phyloP scores from a whole-genome alignment of 23 red algal species.

The Cyanidiococcus yangmingshanensis region DNA sequence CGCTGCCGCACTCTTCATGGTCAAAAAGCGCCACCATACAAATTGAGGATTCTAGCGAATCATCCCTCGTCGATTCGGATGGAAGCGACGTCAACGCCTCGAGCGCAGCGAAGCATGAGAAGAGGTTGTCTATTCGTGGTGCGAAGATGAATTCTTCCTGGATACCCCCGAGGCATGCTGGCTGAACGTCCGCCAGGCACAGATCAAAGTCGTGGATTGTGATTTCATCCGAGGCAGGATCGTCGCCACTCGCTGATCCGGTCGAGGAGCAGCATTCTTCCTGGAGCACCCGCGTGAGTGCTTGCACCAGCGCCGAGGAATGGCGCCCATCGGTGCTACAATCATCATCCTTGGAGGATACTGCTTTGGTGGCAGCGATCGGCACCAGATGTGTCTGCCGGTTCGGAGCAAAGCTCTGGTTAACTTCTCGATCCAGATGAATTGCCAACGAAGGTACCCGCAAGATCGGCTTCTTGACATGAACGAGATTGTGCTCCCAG shows the following conservation, averaged over 20 bases:
- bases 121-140: slow-evolving; percentile 58
- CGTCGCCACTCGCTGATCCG: neutral
- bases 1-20: slow-evolving; percentile 72
- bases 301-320: slow-evolving; percentile 28
- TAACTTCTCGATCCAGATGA: slow-evolving; percentile 56
- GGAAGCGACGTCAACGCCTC: slow-evolving; percentile 25
- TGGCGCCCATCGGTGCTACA: slow-evolving; percentile 26
- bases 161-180: slow-evolving; percentile 44
- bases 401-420: slow-evolving; percentile 59
- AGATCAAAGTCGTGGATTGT: slow-evolving; percentile 57
- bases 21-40: slow-evolving; percentile 62
- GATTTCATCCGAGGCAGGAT: slow-evolving; percentile 5
- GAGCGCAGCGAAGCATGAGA: slow-evolving; percentile 44
- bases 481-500: slow-evolving; percentile 26
- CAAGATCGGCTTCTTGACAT: slow-evolving; percentile 33
- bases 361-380: slow-evolving; percentile 27
- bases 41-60: neutral
- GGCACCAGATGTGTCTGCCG: slow-evolving; percentile 56
- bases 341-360: neutral
- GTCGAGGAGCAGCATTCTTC: neutral
- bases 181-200: slow-evolving; percentile 54
- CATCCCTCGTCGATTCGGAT: neutral
- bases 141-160: slow-evolving; percentile 58
- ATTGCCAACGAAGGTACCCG: slow-evolving; percentile 74
- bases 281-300: slow-evolving; percentile 25